These are phyloP conservation scores for Schwanniomyces etchellsii DNA, from an alignment of 1,139 yeast species.

Conservation along the genomic window DNA sequence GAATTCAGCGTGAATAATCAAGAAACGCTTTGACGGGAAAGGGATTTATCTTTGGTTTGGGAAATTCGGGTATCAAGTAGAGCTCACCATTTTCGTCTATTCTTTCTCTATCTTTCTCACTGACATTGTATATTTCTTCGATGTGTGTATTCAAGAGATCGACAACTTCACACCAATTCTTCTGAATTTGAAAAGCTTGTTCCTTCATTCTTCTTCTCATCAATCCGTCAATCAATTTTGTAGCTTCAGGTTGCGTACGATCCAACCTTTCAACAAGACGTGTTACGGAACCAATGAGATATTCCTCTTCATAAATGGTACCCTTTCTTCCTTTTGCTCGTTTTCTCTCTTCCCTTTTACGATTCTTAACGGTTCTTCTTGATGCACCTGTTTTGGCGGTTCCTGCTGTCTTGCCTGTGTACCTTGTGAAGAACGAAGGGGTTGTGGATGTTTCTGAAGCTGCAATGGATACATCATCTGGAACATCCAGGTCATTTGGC, in stretches of 20 bases:
- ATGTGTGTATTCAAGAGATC: constrained; percentile 52
- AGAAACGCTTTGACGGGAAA: constrained; percentile 54
- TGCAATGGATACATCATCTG: constrained; percentile 92
- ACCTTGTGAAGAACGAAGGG: constrained; percentile 89
- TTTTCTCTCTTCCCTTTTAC: constrained; percentile 93
- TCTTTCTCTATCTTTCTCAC: constrained; percentile 83
- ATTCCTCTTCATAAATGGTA: constrained; percentile 94
- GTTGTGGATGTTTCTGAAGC: constrained; percentile 92
- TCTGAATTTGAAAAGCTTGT: constrained; percentile 81
- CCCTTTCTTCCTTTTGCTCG: constrained; percentile 97
- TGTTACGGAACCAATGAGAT: constrained; percentile 80
- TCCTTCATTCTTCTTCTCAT: constrained; percentile 67
- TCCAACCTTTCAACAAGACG: constrained; percentile 80
- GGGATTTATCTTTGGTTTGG: constrained; percentile 54
- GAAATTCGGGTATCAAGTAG: constrained; percentile 69
- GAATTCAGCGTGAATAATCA: constrained; percentile 45
- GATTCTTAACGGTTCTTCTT: constrained; percentile 83
- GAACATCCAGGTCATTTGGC: constrained; percentile 62
- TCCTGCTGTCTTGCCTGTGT: constrained; percentile 92
- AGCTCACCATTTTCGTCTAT: constrained; percentile 84
- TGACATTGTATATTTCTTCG: constrained; percentile 70
- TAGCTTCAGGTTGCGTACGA: constrained; percentile 70
- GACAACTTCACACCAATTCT: constrained; percentile 55
- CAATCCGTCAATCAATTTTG: constrained; percentile 67
- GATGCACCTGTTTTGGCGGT: constrained; percentile 97